Percentiles rank a stretch among this genome's conserved stretches.
Conservation (phyloP, 106 monocot species). For the Amphibolis antarctica region DNA sequence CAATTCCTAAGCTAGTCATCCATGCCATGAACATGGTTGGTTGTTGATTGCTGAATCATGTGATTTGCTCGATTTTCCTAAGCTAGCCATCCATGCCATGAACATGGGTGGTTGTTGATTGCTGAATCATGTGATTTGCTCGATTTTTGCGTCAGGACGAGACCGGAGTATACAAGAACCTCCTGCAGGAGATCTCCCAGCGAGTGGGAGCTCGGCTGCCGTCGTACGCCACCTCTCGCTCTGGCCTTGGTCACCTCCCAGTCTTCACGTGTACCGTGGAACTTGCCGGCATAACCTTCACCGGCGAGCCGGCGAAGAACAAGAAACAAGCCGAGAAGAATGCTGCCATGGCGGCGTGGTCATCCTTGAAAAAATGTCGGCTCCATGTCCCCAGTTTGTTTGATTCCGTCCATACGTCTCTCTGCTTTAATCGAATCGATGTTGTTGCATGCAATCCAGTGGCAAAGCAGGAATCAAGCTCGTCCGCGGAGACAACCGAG, state of each 20-base stretch:
- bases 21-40: too few relatives aligned
- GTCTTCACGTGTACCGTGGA: slow-evolving; percentile 91
- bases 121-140: too few relatives aligned
- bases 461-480: slow-evolving; percentile 62
- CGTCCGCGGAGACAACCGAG: slow-evolving; percentile 35
- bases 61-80: too few relatives aligned
- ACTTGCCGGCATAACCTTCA: slow-evolving; percentile 78
- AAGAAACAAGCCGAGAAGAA: slow-evolving; percentile 99
- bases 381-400: neutral
- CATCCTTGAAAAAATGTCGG: slow-evolving; percentile 81
- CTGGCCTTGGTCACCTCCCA: slow-evolving; percentile 73
- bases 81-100: too few relatives aligned
- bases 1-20: too few relatives aligned
- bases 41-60: too few relatives aligned
- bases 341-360: slow-evolving; percentile 92
- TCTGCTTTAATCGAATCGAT: neutral
- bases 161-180: slow-evolving; percentile 97
- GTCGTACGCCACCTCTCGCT: slow-evolving; percentile 66
- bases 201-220: slow-evolving; percentile 92
- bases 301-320: slow-evolving; percentile 92
- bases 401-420: too few relatives aligned
- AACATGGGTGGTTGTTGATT: too few relatives aligned
- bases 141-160: slow-evolving; percentile 49
- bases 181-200: slow-evolving; percentile 89
- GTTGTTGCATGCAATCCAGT: slow-evolving; percentile 22